Evolutionary conservation across 805 yeast genomes (phyloP).

Genomic region (Lipomyces oligophaga): DNA sequence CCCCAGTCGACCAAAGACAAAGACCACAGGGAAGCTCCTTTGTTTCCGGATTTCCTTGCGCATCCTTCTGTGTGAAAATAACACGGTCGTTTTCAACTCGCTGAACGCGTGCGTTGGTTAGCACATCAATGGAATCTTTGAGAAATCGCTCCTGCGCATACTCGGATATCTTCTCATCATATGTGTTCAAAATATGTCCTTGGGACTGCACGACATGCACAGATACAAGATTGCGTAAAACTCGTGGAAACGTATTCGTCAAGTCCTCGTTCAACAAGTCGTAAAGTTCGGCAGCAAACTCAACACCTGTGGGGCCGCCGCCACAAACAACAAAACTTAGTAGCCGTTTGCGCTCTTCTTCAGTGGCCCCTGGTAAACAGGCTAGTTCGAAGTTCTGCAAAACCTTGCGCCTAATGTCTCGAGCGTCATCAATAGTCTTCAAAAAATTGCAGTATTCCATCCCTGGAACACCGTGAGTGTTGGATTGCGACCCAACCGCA

Average conservation of each 20-base stretch:
- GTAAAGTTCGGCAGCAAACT: constrained; percentile 66
- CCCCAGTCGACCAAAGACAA: constrained; percentile 76
- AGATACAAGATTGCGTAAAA: constrained; percentile 58
- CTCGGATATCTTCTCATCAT: constrained; percentile 59
- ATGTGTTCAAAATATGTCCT: constrained; percentile 63
- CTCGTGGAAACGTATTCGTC: constrained; percentile 52
- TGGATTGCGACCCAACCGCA: constrained; percentile 65
- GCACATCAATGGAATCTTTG: constrained; percentile 58
- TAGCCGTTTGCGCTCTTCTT: constrained; percentile 57
- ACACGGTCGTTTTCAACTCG: constrained; percentile 56
- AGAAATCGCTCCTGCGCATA: constrained; percentile 62
- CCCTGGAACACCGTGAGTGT: constrained; percentile 71
- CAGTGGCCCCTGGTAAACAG: constrained; percentile 60
- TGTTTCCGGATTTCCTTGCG: constrained; percentile 39
- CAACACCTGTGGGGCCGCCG: constrained; percentile 75
- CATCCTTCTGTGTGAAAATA: constrained; percentile 51
- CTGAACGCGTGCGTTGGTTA: constrained; percentile 61
- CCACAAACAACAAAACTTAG: constrained; percentile 67
- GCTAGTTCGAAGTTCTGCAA: constrained; percentile 57
- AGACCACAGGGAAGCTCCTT: constrained; percentile 62
- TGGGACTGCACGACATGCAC: constrained; percentile 69
- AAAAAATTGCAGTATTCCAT: constrained; percentile 56
- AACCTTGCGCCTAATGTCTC: constrained; percentile 52
- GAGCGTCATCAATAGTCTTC: constrained; percentile 65
- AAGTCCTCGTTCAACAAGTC: constrained; percentile 65